phyloP scores from a whole-genome alignment of 768 basidiomycete species.

The Tylopilus vinaceipallidus region DNA sequence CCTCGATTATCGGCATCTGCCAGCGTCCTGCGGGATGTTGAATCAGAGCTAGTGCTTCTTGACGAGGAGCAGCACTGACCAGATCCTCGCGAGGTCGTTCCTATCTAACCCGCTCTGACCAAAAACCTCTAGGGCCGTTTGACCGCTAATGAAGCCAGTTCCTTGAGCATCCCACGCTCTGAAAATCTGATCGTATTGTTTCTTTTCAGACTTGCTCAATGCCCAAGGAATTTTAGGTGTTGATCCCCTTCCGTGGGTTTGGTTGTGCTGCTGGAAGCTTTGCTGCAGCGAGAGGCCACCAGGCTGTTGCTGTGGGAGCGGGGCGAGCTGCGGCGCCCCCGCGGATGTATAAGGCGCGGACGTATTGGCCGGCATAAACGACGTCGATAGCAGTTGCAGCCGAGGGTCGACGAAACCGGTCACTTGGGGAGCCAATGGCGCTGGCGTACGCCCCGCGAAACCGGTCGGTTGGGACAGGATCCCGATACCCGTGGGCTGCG shows the following conservation, averaged over 20 bases:
- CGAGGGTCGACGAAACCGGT: conserved; percentile 85
- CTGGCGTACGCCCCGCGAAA: conserved; percentile 43
- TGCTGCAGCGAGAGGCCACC: conserved; percentile 67
- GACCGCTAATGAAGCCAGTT: conserved; percentile 83
- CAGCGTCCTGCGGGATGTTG: conserved; percentile 60
- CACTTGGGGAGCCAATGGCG: conserved; percentile 63
- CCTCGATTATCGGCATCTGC: conserved; percentile 94
- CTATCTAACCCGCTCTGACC: conserved; percentile 86
- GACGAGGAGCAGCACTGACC: conserved; percentile 49
- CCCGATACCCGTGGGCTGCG: conserved; percentile 25
- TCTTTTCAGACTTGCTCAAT: conserved; percentile 86
- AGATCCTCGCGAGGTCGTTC: conserved; percentile 90
- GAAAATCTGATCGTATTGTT: conserved; percentile 95
- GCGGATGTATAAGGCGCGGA: conserved; percentile 57
- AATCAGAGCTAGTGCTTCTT: neutral
- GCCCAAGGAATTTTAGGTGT: conserved; percentile 82
- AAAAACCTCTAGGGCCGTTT: conserved; percentile 88
- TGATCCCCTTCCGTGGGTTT: conserved; percentile 62
- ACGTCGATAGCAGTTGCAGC: conserved; percentile 83
- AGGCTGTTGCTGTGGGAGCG: conserved; percentile 51
- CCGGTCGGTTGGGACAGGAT: conserved; percentile 39
- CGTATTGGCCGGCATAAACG: conserved; percentile 82
- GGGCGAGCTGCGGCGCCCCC: conserved; percentile 61
- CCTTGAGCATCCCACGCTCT: conserved; percentile 87
- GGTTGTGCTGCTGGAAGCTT: conserved; percentile 85